Evolutionary conservation across 2,329 filamentous ascomycete species (phyloP).

Genomic region (Alternaria conjuncta): DNA sequence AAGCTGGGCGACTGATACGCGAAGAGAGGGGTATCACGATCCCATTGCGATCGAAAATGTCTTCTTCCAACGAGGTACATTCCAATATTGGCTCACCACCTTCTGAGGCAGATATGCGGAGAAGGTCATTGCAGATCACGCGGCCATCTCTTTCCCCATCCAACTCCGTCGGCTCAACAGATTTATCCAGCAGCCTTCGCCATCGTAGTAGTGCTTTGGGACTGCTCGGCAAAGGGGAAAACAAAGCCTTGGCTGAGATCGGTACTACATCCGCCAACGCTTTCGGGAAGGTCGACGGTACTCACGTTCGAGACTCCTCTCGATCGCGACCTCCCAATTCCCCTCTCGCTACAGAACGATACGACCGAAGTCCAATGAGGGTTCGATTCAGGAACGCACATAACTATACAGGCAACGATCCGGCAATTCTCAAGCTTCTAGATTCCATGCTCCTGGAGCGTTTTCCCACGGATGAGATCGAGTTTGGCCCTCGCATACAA

Average conservation of each 20-base stretch:
- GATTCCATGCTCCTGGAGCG: conserved; percentile 81
- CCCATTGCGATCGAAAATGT: conserved; percentile 28
- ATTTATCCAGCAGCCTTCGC: conserved; percentile 48
- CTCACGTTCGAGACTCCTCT: conserved; percentile 41
- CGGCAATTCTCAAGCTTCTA: conserved; percentile 67
- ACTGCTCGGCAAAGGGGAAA: conserved; percentile 64
- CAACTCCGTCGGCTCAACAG: conserved; percentile 37
- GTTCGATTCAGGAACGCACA: conserved; percentile 70
- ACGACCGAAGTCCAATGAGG: conserved; percentile 40
- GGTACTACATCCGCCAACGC: conserved; percentile 68
- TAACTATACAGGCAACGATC: conserved; percentile 81
- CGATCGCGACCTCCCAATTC: conserved; percentile 36
- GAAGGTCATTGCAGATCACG: conserved; percentile 38
- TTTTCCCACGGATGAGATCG: conserved; percentile 65
- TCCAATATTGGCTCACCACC: conserved; percentile 33
- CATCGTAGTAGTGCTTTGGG: conserved; percentile 65
- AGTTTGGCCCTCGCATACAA: conserved; percentile 80
- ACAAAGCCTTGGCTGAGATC: conserved; percentile 69
- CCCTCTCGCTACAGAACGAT: conserved; percentile 41
- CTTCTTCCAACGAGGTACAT: conserved; percentile 20
- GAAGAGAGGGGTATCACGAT: conserved; percentile 35
- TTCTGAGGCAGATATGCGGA: conserved; percentile 45
- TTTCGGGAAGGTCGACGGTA: conserved; percentile 68
- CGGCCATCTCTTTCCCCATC: conserved; percentile 39
- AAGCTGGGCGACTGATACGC: conserved; percentile 44